phyloP scores from a whole-genome alignment of 805 yeast genomes.

The Sugiyamaella valdiviana region DNA sequence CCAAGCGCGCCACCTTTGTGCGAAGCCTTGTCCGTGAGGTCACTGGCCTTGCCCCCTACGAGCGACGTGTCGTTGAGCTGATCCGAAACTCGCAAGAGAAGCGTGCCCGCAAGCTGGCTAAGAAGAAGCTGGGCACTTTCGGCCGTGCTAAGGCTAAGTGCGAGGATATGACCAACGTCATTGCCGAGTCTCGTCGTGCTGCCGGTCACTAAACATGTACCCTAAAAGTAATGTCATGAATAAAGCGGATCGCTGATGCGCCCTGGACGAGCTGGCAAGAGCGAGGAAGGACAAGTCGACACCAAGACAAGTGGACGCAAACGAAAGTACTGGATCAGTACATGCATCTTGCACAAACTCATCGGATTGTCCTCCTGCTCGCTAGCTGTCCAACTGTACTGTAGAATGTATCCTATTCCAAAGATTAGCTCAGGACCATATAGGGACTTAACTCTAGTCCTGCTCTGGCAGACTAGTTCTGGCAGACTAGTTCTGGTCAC shows the following conservation, averaged over 20 bases:
- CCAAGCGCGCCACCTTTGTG: constrained; percentile 95
- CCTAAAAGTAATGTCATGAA: not conserved
- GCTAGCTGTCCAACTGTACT: too few relatives aligned
- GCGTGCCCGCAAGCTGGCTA: constrained; percentile 99
- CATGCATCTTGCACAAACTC: too few relatives aligned
- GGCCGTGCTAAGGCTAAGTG: constrained; percentile 99
- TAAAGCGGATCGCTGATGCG: not conserved
- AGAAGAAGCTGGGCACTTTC: constrained; percentile 99
- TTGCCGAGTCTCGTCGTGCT: constrained; percentile 80
- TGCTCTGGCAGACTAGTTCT: too few relatives aligned
- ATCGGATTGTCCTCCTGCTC: too few relatives aligned
- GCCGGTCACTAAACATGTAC: constrained; percentile 17
- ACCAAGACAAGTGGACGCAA: constrained; percentile 1
- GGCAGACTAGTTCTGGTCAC: too few relatives aligned
- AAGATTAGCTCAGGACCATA: too few relatives aligned
- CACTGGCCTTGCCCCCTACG: constrained; percentile 98
- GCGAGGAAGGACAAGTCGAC: not conserved
- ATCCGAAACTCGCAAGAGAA: constrained; percentile 99
- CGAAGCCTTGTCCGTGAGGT: constrained; percentile 95
- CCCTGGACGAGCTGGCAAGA: not conserved
- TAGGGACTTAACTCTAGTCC: too few relatives aligned
- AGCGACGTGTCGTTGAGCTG: constrained; percentile 98
- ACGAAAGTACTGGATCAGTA: too few relatives aligned
- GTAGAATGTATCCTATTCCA: too few relatives aligned
- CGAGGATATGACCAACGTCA: constrained; percentile 95